Conservation (phyloP, 768 basidiomycete species). For the Podaxis mareebaensis region DNA sequence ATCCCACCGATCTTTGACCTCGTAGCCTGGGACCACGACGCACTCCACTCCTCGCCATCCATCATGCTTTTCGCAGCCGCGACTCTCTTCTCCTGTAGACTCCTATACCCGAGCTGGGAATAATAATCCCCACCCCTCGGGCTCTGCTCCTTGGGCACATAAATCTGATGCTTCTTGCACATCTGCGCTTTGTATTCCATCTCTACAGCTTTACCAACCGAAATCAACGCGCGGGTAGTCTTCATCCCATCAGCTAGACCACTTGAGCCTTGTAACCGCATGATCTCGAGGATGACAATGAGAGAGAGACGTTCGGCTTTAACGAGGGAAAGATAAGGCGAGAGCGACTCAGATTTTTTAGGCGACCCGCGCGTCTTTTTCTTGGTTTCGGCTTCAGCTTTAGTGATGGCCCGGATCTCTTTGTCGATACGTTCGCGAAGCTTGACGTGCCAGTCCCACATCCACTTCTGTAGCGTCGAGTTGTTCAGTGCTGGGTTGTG, state of each 20-base stretch:
- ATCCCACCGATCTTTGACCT: conserved; percentile 81
- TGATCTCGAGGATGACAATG: conserved; percentile 86
- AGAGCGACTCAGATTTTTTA: conserved; percentile 30
- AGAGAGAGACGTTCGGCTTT: conserved; percentile 79
- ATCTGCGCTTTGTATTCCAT: conserved; percentile 87
- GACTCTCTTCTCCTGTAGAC: conserved; percentile 64
- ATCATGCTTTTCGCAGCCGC: conserved; percentile 64
- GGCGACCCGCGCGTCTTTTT: neutral
- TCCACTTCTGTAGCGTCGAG: conserved; percentile 64
- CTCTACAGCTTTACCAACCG: conserved; percentile 84
- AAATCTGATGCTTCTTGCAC: conserved; percentile 64
- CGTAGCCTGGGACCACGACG: conserved; percentile 79
- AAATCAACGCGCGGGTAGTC: conserved; percentile 76
- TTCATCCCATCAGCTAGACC: conserved; percentile 89
- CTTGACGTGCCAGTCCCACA: conserved; percentile 83
- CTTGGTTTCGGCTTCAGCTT: conserved; percentile 26
- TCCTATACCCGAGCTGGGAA: conserved; percentile 57
- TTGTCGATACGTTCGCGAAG: conserved; percentile 50
- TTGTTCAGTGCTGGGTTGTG: conserved; percentile 42
- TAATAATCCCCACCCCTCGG: conserved; percentile 47
- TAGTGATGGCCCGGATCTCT: conserved; percentile 49
- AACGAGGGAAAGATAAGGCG: conserved; percentile 76
- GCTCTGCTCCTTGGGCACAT: conserved; percentile 37
- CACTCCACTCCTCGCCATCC: conserved; percentile 72
- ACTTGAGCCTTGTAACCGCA: conserved; percentile 77